These are phyloP conservation scores for Didymellaceae sp. DNA, from an alignment of 2,329 filamentous ascomycete species.

Conservation along the genomic window DNA sequence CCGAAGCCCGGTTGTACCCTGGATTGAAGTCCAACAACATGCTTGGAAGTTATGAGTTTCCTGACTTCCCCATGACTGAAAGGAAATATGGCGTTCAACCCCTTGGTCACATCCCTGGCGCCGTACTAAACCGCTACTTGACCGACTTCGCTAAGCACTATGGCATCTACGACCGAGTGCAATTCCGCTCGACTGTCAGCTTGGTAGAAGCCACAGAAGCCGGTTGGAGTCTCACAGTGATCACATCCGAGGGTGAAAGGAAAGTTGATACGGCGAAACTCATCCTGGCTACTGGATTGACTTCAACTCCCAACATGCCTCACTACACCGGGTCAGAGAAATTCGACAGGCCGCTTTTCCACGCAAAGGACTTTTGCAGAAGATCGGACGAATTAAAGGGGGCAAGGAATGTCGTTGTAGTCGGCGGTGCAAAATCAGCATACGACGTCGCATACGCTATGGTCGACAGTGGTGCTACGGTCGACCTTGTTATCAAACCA, in stretches of 20 bases:
- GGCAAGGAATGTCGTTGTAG: conserved; percentile 53
- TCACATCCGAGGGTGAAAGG: conserved; percentile 2
- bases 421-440: conserved; percentile 68
- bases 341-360: conserved; percentile 63
- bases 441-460: conserved; percentile 69
- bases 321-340: conserved; percentile 46
- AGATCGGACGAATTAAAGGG: conserved; percentile 48
- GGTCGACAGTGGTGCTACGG: conserved; percentile 62
- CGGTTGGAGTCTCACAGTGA: conserved; percentile 4
- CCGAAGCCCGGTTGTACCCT: conserved; percentile 3
- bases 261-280: conserved; percentile 53
- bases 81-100: conserved; percentile 11
- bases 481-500: conserved; percentile 64
- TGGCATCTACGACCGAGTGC: conserved; percentile 1
- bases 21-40: conserved; percentile 10
- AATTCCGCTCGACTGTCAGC: conserved; percentile 3
- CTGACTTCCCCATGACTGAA: conserved; percentile 10
- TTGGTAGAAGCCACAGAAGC: neutral
- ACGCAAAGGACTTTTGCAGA: conserved; percentile 60
- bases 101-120: conserved; percentile 7
- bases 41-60: conserved; percentile 11
- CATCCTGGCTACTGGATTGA: conserved; percentile 67
- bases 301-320: conserved; percentile 64
- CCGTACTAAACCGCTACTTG: conserved; percentile 4
- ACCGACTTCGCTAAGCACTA: conserved; percentile 11